Conservation (phyloP, 148 eudicot genomes). For the Amaranthus hypochondriacus region DNA sequence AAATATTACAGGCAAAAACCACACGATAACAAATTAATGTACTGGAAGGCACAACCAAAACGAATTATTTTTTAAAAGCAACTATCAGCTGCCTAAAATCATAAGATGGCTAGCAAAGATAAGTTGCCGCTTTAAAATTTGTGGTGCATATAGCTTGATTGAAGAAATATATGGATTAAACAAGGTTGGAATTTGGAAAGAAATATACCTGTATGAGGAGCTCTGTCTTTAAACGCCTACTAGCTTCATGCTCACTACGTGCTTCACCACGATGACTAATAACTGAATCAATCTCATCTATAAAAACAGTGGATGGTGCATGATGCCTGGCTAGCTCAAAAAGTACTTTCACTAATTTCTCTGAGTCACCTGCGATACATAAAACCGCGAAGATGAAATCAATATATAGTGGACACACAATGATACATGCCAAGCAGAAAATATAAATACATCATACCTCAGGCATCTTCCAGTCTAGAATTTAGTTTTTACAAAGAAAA, state of each 20-base stretch:
- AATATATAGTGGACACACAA: neutral
- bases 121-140: no score
- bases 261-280: slow-evolving; percentile 98
- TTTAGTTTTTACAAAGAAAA: no score
- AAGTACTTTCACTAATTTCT: slow-evolving; percentile 83
- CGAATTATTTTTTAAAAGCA: no score
- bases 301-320: slow-evolving; percentile 95
- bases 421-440: slow-evolving; percentile 3
- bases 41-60: no score
- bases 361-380: slow-evolving; percentile 73
- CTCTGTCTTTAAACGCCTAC: slow-evolving; percentile 96
- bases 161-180: neutral
- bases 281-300: slow-evolving; percentile 97
- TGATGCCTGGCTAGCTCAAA: slow-evolving; percentile 99
- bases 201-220: slow-evolving; percentile 79
- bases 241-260: slow-evolving; percentile 98
- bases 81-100: no score
- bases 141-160: neutral
- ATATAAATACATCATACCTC: neutral
- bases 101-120: no score
- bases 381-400: neutral
- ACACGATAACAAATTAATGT: no score
- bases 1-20: no score
- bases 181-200: neutral
- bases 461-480: no score